Evolutionary conservation across 805 yeast species (phyloP).

Genomic region (Candida berthetii): DNA sequence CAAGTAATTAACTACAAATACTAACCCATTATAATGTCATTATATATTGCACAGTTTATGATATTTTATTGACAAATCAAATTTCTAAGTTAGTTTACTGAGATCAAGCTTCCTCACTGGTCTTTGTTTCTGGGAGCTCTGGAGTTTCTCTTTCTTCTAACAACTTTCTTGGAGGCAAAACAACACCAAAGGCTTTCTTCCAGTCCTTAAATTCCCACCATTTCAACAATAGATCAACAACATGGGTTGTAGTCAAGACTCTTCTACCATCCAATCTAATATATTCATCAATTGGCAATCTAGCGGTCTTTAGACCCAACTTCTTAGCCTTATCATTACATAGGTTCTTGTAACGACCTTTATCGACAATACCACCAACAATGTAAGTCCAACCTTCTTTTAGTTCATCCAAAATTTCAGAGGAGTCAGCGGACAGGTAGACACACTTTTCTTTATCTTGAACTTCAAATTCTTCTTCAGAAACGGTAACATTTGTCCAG

Average conservation of each 20-base stretch:
- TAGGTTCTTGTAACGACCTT: conserved; percentile 77
- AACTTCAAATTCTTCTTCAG: conserved; percentile 20
- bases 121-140: too few species aligned
- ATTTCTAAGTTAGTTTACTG: too few species aligned
- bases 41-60: too few species aligned
- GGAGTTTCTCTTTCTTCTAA: too few species aligned
- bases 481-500: conserved; percentile 65
- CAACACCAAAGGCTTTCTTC: conserved; percentile 82
- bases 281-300: conserved; percentile 83
- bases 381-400: conserved; percentile 72
- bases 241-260: conserved; percentile 92
- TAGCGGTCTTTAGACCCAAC: conserved; percentile 64
- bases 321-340: conserved; percentile 78
- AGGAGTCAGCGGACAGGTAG: conserved; percentile 86
- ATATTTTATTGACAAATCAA: too few species aligned
- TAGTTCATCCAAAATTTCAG: conserved; percentile 55
- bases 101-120: too few species aligned
- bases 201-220: conserved; percentile 80
- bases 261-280: conserved; percentile 79
- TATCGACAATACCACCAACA: conserved; percentile 95
- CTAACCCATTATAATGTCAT: too few species aligned
- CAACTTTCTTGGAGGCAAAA: conserved; percentile 73
- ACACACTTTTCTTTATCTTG: conserved; percentile 38
- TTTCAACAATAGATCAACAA: conserved; percentile 77
- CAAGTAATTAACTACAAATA: too few species aligned